These are phyloP conservation scores for Mitragyna speciosa DNA, from an alignment of 257 asterid genomes.

Conservation along the genomic window DNA sequence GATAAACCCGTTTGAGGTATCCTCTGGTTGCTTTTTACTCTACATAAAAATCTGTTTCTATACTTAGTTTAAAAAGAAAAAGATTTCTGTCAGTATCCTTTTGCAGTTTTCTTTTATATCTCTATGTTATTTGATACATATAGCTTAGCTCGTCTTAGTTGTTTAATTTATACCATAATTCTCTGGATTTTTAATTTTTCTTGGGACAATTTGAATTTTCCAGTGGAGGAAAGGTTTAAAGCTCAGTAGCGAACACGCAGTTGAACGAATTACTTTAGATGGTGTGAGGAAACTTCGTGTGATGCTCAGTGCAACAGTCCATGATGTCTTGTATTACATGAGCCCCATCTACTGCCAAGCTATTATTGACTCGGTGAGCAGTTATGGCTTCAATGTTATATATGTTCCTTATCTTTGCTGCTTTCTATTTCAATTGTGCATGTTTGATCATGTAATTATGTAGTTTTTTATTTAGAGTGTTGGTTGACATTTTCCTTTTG, in stretches of 20 bases:
- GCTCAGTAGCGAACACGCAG: conserved; percentile 91
- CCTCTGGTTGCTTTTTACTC: not conserved
- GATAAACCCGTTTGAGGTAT: not conserved
- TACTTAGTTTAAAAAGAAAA: not conserved
- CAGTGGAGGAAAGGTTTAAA: conserved; percentile 98
- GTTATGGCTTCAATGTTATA: conserved; percentile 8
- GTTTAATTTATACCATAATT: not conserved
- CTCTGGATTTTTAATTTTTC: no score
- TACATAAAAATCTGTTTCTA: not conserved
- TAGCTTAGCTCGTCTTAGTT: not conserved
- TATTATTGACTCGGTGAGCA: conserved; percentile 81
- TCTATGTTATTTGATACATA: not conserved
- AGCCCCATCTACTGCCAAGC: conserved; percentile 98
- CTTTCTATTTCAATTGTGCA: not conserved
- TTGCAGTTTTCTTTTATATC: not conserved
- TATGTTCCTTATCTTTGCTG: conserved; percentile 3
- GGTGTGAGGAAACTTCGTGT: conserved; percentile 93
- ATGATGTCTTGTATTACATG: conserved; percentile 96
- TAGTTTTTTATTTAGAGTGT: not conserved
- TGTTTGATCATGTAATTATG: not conserved
- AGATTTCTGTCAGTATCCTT: not conserved
- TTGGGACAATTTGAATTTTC: conserved; percentile 21
- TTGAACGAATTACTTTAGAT: conserved; percentile 82
- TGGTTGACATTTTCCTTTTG: no score
- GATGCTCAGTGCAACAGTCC: conserved; percentile 96